Conservation (phyloP, 768 basidiomycete genomes). For the Galerina marginata region DNA sequence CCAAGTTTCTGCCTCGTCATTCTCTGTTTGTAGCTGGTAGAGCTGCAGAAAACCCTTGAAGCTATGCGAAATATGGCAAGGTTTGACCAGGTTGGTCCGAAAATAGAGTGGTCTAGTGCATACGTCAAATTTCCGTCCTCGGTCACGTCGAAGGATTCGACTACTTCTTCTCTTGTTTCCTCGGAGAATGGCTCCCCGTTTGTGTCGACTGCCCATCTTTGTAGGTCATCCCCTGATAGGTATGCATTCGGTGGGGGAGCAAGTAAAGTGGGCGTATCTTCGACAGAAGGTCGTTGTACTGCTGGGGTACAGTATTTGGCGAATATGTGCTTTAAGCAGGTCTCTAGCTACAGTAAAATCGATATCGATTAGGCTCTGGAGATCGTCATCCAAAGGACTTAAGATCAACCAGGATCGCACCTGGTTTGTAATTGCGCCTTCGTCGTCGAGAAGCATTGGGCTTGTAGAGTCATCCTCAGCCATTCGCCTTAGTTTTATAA, state of each 20-base stretch:
- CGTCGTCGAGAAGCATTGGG: slow-evolving; percentile 64
- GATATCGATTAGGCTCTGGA: neutral
- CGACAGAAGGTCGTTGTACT: slow-evolving; percentile 16
- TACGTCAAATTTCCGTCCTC: slow-evolving; percentile 77
- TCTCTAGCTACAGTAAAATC: slow-evolving; percentile 55
- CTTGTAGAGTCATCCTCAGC: slow-evolving; percentile 6
- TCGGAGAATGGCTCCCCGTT: slow-evolving; percentile 82
- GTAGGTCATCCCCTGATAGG: slow-evolving; percentile 64
- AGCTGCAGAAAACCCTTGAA: slow-evolving; percentile 84
- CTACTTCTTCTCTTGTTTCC: slow-evolving; percentile 79
- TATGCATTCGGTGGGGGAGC: slow-evolving; percentile 60
- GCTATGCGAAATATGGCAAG: slow-evolving; percentile 38
- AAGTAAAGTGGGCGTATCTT: slow-evolving; percentile 34
- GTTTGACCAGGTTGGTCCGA: slow-evolving; percentile 43
- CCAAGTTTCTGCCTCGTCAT: slow-evolving; percentile 87
- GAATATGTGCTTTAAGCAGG: slow-evolving; percentile 77
- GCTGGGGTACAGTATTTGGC: slow-evolving; percentile 73
- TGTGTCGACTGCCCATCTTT: slow-evolving; percentile 79
- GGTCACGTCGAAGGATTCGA: slow-evolving; percentile 77
- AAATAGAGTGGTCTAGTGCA: slow-evolving; percentile 30
- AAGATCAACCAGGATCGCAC: slow-evolving; percentile 35
- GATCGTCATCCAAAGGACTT: neutral
- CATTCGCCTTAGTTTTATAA: slow-evolving; percentile 6
- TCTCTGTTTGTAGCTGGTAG: slow-evolving; percentile 85
- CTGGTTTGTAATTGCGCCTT: slow-evolving; percentile 70